Base-by-base conservation (phyloP, 2,329 filamentous ascomycete genomes). In the Didymella segeticola region DNA sequence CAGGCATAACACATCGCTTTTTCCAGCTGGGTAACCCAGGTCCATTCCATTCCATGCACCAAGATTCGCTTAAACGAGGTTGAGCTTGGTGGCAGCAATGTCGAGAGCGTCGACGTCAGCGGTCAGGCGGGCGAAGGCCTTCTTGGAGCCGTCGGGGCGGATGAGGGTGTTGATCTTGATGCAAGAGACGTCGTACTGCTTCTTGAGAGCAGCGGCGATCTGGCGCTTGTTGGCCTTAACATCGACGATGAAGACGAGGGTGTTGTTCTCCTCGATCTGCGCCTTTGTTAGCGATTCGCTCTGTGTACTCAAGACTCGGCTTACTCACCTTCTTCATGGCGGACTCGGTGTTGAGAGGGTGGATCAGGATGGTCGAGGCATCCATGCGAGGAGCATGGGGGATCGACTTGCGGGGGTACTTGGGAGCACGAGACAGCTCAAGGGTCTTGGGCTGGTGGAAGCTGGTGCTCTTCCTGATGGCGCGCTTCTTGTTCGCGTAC, bases 161-260 rank as follows among this genome's bases (percentile, higher is more conserved):
- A 99, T 93, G 71, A 99, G 87, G 71, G 95, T 99, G 89, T 99
- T 99, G 86, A 99, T 92, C 90, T 98, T 98, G 83, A 98, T 84
- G 72, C 87, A 90, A 77, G 97, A 93, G 68, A 99, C 95, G 80
- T 98, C 95, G 81, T 99, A 99, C 69, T 98, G 89, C 89, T 95
- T 96, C 92, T 98, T 99, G 70, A 99, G 84, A 63, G 93, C 90
- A 74, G 87, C 85, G 87, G 97, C 97, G 84, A 99, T 99, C 85
- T 99, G 95, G 78, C 92, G 88, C 91, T 99, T 99, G 89, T 99
- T 99, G 80, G 93, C 88, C 73, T 77, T 76, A 80, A 93, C 83
- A 71, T 97, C 90, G 76, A 96, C 91, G 72, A 96, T 96, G 86
- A 97, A 97, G 78, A 96, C 91, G 47, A 99, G 88, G 69, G 95